These are phyloP conservation scores for Gentiana macrophylla DNA, from an alignment of 257 asterid genomes.

Conservation along the genomic window DNA sequence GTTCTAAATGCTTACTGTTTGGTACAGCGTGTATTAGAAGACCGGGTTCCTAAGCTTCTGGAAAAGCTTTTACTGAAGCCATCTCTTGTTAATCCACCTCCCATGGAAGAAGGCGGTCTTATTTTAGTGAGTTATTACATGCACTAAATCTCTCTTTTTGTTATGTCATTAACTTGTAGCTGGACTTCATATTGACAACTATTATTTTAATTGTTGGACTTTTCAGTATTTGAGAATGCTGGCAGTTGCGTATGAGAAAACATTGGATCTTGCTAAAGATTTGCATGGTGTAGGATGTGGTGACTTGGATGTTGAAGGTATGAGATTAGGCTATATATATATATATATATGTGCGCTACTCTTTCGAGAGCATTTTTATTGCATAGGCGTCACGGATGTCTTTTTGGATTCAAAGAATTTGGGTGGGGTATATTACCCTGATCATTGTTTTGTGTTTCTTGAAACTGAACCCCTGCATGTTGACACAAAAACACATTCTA, in stretches of 20 bases:
- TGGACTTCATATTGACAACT: conserved; percentile 15
- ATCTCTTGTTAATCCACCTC: conserved; percentile 79
- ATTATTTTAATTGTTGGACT: conserved; percentile 14
- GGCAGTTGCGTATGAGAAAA: conserved; percentile 95
- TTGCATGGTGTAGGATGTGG: conserved; percentile 88
- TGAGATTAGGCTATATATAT: neutral
- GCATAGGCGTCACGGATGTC: too few species aligned
- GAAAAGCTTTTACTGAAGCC: conserved; percentile 85
- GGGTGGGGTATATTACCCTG: too few species aligned
- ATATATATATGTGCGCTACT: too few species aligned
- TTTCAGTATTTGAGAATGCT: conserved; percentile 84
- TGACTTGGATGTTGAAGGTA: conserved; percentile 98
- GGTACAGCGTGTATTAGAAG: conserved; percentile 93
- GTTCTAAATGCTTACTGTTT: neutral
- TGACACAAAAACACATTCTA: too few species aligned
- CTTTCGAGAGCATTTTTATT: too few species aligned
- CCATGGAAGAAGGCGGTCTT: conserved; percentile 97
- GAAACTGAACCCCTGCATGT: too few species aligned
- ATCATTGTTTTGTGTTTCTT: too few species aligned
- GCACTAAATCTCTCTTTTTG: conserved; percentile 1
- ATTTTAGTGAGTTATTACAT: conserved; percentile 48
- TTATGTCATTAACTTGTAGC: conserved; percentile 6
- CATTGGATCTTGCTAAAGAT: conserved; percentile 84
- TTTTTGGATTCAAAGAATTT: too few species aligned
- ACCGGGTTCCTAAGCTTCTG: conserved; percentile 85